phyloP scores from a whole-genome alignment of 306 rosid genomes.

The Malus domestica region DNA sequence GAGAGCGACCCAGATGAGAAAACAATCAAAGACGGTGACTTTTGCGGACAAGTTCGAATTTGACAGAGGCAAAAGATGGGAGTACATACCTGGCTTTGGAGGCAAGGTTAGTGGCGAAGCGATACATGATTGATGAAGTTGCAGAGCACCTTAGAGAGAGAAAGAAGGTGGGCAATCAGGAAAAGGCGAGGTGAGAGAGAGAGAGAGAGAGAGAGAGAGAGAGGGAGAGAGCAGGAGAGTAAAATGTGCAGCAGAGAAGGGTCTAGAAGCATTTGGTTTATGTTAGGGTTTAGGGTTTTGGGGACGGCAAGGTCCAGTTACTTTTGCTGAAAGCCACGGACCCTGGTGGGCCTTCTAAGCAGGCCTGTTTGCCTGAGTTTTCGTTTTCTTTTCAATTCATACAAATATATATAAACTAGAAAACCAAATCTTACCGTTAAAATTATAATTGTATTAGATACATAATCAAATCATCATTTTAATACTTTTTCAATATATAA shows the following conservation, averaged over 20 bases:
- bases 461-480: too few relatives aligned
- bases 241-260: constrained; percentile 5
- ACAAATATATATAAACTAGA: too few relatives aligned
- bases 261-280: background rate
- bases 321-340: background rate
- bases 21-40: background rate
- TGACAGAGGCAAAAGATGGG: background rate
- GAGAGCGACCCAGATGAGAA: constrained; percentile 8
- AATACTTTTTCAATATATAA: too few relatives aligned
- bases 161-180: background rate
- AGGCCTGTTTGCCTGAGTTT: background rate
- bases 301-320: background rate
- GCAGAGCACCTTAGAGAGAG: background rate
- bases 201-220: background rate
- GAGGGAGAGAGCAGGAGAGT: background rate
- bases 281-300: constrained; percentile 34
- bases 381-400: background rate
- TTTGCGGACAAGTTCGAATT: background rate
- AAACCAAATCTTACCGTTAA: too few relatives aligned
- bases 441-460: too few relatives aligned
- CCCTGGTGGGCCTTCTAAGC: background rate
- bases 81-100: constrained; percentile 45
- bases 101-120: constrained; percentile 38
- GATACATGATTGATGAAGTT: constrained; percentile 28
- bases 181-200: background rate